Conservation (phyloP, 495 filamentous ascomycete species). For the Pyronema omphalodes region DNA sequence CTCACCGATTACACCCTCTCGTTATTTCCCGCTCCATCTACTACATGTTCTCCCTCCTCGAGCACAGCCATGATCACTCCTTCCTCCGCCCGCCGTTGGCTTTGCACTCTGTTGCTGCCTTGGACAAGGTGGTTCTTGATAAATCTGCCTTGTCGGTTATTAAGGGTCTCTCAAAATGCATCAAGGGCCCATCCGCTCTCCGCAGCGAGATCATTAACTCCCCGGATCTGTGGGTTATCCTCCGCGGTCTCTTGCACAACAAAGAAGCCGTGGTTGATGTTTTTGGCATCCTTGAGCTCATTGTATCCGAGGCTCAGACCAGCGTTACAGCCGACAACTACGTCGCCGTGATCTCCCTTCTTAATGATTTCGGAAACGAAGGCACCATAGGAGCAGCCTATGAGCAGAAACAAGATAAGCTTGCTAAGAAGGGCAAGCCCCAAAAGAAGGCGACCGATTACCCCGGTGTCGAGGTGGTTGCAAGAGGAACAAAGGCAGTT, state of each 20-base stretch:
- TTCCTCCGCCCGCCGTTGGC: constrained; percentile 86
- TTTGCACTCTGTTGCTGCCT: constrained; percentile 75
- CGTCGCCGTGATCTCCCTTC: constrained; percentile 58
- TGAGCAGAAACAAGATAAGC: constrained; percentile 64
- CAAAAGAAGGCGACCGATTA: constrained; percentile 15
- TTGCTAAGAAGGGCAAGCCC: constrained; percentile 26
- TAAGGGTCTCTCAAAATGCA: constrained; percentile 61
- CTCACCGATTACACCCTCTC: constrained; percentile 56
- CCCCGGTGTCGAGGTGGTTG: constrained; percentile 32
- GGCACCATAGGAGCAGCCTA: constrained; percentile 61
- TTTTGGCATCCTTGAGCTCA: constrained; percentile 61
- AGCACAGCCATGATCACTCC: constrained; percentile 76
- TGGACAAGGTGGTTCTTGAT: constrained; percentile 56
- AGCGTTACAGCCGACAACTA: constrained; percentile 92
- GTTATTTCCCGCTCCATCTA: constrained; percentile 66
- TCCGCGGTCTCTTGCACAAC: constrained; percentile 51
- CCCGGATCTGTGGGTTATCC: constrained; percentile 91
- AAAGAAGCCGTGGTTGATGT: constrained; percentile 53
- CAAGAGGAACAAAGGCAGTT: constrained; percentile 62
- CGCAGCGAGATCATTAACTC: constrained; percentile 86
- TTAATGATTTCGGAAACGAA: constrained; percentile 78
- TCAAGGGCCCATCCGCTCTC: constrained; percentile 40
- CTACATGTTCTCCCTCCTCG: constrained; percentile 68
- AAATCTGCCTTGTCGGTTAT: constrained; percentile 57
- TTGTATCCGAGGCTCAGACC: constrained; percentile 43